Base-by-base conservation (phyloP, 345 rosid species). In the Turritis glabra region DNA sequence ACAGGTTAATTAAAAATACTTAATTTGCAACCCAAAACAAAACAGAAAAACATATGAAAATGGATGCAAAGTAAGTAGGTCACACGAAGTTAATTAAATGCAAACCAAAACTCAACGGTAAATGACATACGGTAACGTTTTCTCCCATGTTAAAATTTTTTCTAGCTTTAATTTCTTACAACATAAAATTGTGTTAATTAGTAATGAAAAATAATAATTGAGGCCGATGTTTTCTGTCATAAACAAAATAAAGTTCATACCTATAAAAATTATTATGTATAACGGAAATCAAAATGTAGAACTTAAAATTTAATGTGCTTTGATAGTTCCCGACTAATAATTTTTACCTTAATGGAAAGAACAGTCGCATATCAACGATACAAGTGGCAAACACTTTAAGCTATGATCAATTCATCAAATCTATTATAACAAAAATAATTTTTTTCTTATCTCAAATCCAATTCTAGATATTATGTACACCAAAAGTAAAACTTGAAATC, bases 21-120 rank as follows among this genome's bases (percentile, higher is more conserved):
- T 18, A 26, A 62, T 64, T 52, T 53, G 19, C 27, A 32, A 62
- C 15, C n/a, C n/a, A 17, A 17, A 33, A 33, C 15, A 32, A 27
- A 33, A n/a, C n/a, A 48, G 3, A 19, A 69, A 27, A 71, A 70
- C 52, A 64, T 55, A 70, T 30, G 38, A 61, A 15, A 69, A 63
- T 52, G 37, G 74, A 62, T 53, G 59, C 80, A 53, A 61, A 76
- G 50, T 51, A 62, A 69, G 67, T 35, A 46, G 66, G 80, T 77
- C 64, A 77, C 80, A 64, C 38, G 33, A 37, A 37, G 69, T 48
- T 70, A 70, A 64, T 56, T 77, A 44, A 77, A 25, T 77, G 46
- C 37, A 64, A 71, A 71, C 25, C 13, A 25, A 64, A 63, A 47
- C 44, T 62, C 75, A 70, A 63, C 72, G 22, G 37, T 55, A 47